These are phyloP conservation scores for Sporothrix curviconia DNA, from an alignment of 2,329 filamentous ascomycete genomes.

Conservation along the genomic window DNA sequence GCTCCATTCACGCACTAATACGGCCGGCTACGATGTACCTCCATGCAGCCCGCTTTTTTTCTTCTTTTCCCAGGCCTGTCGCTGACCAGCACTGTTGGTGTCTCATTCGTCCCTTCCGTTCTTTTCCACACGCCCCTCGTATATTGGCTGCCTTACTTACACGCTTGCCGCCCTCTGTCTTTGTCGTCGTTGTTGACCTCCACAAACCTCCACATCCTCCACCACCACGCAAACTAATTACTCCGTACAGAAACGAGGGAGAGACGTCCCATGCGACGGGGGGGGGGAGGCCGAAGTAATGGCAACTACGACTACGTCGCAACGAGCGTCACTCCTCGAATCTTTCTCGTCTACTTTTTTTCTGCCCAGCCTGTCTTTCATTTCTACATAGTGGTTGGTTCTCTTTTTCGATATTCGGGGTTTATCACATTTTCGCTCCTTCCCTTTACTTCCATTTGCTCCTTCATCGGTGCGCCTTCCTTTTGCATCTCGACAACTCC, in stretches of 20 bases:
- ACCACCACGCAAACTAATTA: constrained; percentile 9
- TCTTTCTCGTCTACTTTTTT: not conserved
- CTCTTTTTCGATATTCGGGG: too few species aligned
- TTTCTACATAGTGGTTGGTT: too few species aligned
- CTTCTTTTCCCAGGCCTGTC: too few species aligned
- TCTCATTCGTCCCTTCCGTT: not conserved
- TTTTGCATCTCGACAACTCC: not conserved
- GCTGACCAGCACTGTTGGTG: not conserved
- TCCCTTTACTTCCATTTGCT: not conserved
- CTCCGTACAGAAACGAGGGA: constrained; percentile 6
- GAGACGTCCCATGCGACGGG: constrained; percentile 6
- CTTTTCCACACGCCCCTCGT: constrained; percentile 4
- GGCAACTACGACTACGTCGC: constrained; percentile 2
- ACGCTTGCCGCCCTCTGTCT: not conserved
- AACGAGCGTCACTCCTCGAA: not conserved
- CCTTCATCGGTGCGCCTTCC: not conserved
- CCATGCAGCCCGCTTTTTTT: not conserved
- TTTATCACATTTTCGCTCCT: not conserved
- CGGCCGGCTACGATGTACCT: not conserved
- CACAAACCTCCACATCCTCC: constrained; percentile 10
- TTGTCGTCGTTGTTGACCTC: constrained; percentile 12
- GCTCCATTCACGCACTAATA: constrained; percentile 6
- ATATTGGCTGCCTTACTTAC: constrained; percentile 13
- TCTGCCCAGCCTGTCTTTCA: not conserved
- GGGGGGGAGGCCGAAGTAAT: not conserved